Conservation (phyloP, 352 stramenopile species). For the Phytophthora pistaciae region DNA sequence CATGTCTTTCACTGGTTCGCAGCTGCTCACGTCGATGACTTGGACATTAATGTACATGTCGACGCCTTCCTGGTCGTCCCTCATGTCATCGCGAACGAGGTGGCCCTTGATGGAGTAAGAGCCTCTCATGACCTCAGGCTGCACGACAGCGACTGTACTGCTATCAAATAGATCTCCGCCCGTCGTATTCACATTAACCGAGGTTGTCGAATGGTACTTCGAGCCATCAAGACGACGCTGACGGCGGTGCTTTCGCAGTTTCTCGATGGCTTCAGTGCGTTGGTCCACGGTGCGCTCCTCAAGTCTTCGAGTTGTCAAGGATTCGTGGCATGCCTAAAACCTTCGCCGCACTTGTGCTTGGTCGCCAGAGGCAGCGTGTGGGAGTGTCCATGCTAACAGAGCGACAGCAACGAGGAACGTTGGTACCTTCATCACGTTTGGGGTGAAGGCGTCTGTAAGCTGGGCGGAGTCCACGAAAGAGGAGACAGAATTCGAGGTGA, state of each 20-base stretch:
- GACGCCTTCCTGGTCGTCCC: constrained; percentile 21
- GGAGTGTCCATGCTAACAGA: constrained; percentile 7
- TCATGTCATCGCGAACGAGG: constrained; percentile 32
- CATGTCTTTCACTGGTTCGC: constrained; percentile 24
- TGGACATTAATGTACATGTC: constrained; percentile 33
- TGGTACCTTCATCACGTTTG: neutral
- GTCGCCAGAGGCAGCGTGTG: constrained; percentile 7
- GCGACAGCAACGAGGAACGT: constrained; percentile 9
- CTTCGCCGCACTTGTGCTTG: constrained; percentile 5
- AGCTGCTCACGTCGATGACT: constrained; percentile 34
- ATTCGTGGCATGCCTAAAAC: constrained; percentile 11
- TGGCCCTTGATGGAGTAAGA: constrained; percentile 36
- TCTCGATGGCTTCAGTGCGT: constrained; percentile 20
- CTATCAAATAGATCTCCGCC: constrained; percentile 19
- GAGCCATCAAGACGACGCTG: constrained; percentile 18
- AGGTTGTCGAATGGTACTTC: constrained; percentile 18
- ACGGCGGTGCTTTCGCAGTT: constrained; percentile 16
- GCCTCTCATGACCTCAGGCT: constrained; percentile 31
- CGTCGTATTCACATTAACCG: constrained; percentile 10
- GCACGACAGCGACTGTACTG: constrained; percentile 3
- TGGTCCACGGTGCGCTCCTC: constrained; percentile 23
- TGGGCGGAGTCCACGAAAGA: neutral
- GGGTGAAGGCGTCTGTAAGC: neutral
- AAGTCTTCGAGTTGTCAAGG: constrained; percentile 11
- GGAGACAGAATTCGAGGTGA: neutral